Evolutionary conservation across 2,329 filamentous ascomycete species (phyloP).

Genomic region (Phialemonium atrogriseum): DNA sequence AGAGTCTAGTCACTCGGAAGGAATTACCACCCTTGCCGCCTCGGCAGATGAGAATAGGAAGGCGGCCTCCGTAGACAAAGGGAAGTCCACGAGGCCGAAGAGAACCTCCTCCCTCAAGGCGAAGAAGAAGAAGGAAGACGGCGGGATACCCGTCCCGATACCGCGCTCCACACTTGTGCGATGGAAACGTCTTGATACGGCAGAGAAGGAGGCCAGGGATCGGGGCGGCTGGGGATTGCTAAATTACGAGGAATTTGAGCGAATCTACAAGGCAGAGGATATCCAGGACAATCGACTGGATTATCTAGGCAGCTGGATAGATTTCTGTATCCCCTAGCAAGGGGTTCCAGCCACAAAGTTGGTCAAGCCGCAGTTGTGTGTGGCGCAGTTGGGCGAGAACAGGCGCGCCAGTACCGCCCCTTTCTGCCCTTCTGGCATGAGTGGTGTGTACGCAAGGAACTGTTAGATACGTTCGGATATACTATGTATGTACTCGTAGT

Average conservation of each 20-base stretch:
- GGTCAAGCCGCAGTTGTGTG: too few species aligned
- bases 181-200: constrained; percentile 51
- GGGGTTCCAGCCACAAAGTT: neutral
- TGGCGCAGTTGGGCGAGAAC: too few species aligned
- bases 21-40: constrained; percentile 3
- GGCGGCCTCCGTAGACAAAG: neutral
- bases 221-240: constrained; percentile 76
- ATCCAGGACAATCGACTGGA: constrained; percentile 57
- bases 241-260: constrained; percentile 71
- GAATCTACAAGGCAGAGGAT: constrained; percentile 61
- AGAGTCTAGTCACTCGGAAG: neutral
- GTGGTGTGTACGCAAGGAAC: too few species aligned
- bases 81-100: constrained; percentile 1
- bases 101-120: constrained; percentile 1
- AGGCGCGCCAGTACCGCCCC: too few species aligned
- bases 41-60: neutral
- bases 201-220: constrained; percentile 59
- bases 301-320: constrained; percentile 87
- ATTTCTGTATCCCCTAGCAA: constrained; percentile 60
- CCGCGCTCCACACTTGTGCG: constrained; percentile 28
- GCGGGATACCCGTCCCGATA: constrained; percentile 19
- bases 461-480: too few species aligned
- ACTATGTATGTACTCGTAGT: too few species aligned
- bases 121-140: constrained; percentile 6
- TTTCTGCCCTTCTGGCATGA: too few species aligned